phyloP scores from a whole-genome alignment of 140 eudicot species.

The Oenanthe javanica region DNA sequence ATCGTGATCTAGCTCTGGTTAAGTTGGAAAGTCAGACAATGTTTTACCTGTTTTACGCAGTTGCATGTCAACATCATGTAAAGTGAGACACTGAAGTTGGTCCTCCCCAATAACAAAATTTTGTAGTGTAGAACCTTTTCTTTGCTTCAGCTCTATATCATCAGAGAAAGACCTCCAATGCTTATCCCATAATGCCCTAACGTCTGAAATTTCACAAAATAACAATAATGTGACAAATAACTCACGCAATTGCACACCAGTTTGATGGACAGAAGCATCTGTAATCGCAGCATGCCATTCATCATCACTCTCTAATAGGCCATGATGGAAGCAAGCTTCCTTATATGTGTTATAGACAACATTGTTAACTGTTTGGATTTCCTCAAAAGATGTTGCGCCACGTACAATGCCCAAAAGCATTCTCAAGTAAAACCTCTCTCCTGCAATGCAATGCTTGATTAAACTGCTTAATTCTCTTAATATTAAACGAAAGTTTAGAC shows the following conservation, averaged over 20 bases:
- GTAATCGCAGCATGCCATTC: neutral
- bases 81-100: neutral
- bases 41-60: neutral
- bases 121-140: neutral
- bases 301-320: neutral
- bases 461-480: too few relatives aligned
- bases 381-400: neutral
- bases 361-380: neutral
- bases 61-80: neutral
- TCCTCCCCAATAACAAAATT: neutral
- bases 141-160: neutral
- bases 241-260: neutral
- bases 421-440: neutral
- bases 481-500: too few relatives aligned
- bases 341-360: neutral
- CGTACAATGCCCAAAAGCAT: neutral
- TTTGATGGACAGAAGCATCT: neutral
- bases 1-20: neutral
- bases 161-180: neutral
- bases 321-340: neutral
- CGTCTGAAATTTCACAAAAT: neutral
- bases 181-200: neutral
- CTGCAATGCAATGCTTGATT: neutral
- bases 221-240: neutral
- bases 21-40: neutral